Conservation (phyloP, 306 rosid genomes). For the Prunus padus region DNA sequence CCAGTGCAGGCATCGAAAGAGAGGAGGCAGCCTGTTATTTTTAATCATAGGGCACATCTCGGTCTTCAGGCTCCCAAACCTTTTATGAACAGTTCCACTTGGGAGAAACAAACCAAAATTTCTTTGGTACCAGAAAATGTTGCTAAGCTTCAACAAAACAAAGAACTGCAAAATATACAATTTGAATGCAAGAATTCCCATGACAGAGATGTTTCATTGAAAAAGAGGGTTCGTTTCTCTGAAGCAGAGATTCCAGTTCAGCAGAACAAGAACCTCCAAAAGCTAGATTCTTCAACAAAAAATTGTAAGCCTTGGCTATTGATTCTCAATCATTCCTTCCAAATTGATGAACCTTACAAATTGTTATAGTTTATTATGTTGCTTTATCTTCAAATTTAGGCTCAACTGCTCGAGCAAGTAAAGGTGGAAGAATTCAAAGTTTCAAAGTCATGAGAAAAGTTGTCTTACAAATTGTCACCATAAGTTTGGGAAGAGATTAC, state of each 20-base stretch:
- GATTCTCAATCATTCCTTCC: not conserved
- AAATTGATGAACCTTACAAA: not conserved
- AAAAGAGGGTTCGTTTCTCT: slow-evolving; percentile 61
- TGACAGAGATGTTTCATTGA: slow-evolving; percentile 34
- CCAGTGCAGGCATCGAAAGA: slow-evolving; percentile 32
- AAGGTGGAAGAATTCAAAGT: slow-evolving; percentile 36
- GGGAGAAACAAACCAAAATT: slow-evolving; percentile 27
- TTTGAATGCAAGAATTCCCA: slow-evolving; percentile 25
- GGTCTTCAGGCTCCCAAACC: slow-evolving; percentile 41
- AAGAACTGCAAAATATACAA: slow-evolving; percentile 27
- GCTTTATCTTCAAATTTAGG: slow-evolving; percentile 43
- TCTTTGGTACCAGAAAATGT: slow-evolving; percentile 26
- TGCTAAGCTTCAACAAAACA: slow-evolving; percentile 34
- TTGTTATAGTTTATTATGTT: slow-evolving; percentile 1
- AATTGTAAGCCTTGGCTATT: slow-evolving; percentile 29
- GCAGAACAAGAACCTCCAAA: slow-evolving; percentile 37
- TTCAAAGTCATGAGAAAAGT: slow-evolving; percentile 29
- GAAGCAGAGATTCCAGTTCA: slow-evolving; percentile 48
- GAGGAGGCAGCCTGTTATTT: slow-evolving; percentile 34
- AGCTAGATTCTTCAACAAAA: slow-evolving; percentile 38
- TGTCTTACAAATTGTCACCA: slow-evolving; percentile 33
- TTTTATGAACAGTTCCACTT: slow-evolving; percentile 25
- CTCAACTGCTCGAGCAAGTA: slow-evolving; percentile 35
- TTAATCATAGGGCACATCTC: slow-evolving; percentile 29
- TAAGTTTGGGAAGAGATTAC: slow-evolving; percentile 36